A percentile compares a stretch with the other conserved stretches of the same genome.
phyloP scores from a whole-genome alignment of 768 basidiomycete genomes.

The Psilocybe sp. region DNA sequence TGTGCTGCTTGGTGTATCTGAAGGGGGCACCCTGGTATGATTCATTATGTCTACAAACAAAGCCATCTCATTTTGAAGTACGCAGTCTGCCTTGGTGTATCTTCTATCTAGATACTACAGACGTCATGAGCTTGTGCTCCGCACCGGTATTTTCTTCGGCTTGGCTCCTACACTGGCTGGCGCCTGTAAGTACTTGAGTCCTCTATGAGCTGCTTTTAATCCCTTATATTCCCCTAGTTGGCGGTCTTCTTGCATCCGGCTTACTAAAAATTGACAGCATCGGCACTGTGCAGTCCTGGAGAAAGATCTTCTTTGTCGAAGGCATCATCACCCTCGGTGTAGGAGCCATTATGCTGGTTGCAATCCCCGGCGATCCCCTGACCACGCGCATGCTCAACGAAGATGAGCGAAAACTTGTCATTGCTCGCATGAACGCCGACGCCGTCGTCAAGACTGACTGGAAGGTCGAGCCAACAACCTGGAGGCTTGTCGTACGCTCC shows the following conservation, averaged over 20 bases:
- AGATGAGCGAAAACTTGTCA: constrained; percentile 23
- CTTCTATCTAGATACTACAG: constrained; percentile 32
- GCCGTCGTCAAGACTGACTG: constrained; percentile 24
- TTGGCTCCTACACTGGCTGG: constrained; percentile 27
- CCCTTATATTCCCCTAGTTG: constrained; percentile 23
- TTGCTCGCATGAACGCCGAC: constrained; percentile 28
- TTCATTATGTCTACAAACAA: neutral
- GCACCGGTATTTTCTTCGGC: constrained; percentile 31
- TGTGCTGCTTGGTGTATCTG: constrained; percentile 1
- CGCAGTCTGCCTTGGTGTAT: constrained; percentile 34
- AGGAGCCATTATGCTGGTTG: constrained; percentile 20
- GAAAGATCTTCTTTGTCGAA: too few species aligned
- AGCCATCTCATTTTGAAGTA: neutral
- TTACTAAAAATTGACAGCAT: constrained; percentile 29
- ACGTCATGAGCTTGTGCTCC: too few species aligned
- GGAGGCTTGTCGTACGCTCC: constrained; percentile 19
- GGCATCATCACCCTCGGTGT: constrained; percentile 25
- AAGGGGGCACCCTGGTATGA: constrained; percentile 31
- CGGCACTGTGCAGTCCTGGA: constrained; percentile 29
- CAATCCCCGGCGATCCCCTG: constrained; percentile 24
- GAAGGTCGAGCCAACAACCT: constrained; percentile 23
- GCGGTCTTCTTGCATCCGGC: constrained; percentile 36
- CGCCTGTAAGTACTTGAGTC: constrained; percentile 26
- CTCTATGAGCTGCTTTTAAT: too few species aligned
- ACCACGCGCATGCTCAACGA: constrained; percentile 24